phyloP scores from a whole-genome alignment of 306 rosid species.

The Cicer pinnatifidum region DNA sequence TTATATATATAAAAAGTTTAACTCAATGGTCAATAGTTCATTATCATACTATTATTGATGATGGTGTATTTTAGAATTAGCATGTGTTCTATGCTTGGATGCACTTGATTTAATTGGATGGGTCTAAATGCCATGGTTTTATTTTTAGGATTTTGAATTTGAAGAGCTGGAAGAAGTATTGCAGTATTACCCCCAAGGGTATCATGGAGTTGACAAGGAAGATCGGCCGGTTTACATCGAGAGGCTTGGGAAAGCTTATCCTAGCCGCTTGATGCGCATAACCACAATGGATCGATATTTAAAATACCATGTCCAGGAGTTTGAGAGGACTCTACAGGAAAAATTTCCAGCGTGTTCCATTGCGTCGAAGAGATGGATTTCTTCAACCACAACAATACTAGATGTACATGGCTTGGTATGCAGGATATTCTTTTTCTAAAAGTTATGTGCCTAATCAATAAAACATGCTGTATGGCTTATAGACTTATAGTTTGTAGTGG shows the following conservation, averaged over 20 bases:
- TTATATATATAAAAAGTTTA: background rate
- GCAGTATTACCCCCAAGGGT: constrained; percentile 96
- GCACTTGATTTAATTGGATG: constrained; percentile 9
- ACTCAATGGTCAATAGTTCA: background rate
- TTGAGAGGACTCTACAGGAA: constrained; percentile 82
- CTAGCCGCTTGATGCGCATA: constrained; percentile 79
- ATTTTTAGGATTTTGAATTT: constrained; percentile 82
- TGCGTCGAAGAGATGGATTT: constrained; percentile 79
- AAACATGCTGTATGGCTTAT: background rate
- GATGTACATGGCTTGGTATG: constrained; percentile 98
- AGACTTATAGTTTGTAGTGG: constrained; percentile 12
- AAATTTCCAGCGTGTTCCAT: constrained; percentile 98
- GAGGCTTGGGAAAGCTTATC: constrained; percentile 93
- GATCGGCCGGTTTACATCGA: constrained; percentile 96
- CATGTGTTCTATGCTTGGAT: constrained; percentile 18
- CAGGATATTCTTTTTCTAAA: constrained; percentile 18
- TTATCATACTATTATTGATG: background rate
- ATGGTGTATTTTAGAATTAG: constrained; percentile 16
- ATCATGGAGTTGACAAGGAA: constrained; percentile 95
- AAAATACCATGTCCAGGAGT: constrained; percentile 95
- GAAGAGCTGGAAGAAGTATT: constrained; percentile 92
- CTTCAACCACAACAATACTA: constrained; percentile 85
- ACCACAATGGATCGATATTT: constrained; percentile 86
- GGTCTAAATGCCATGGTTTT: constrained; percentile 44
- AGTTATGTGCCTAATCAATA: background rate